Evolutionary conservation across 2,329 filamentous ascomycete species (phyloP), one percentile per base, ranked within the genome.

Genomic region (Diaporthe ilicicola): DNA sequence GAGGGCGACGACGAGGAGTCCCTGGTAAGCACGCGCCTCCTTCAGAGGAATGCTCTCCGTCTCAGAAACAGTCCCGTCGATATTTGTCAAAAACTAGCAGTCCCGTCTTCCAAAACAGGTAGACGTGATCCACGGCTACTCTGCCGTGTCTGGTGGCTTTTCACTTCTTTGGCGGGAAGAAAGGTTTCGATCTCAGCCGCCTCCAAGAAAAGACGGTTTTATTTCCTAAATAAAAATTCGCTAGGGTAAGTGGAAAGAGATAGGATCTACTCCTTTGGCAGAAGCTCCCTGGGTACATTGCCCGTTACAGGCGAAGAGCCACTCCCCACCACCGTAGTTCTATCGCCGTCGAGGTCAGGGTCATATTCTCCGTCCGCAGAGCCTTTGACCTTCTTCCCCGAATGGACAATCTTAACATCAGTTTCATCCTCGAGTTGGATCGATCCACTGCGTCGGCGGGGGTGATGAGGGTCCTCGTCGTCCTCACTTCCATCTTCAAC

Each of bases 261-360:
- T 17, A n/a, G 37, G 19, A 50, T 64, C 29, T 64, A 64, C 59
- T 64, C 59, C n/a, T 64, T 64, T 12, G 59, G 59, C 32, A 64
- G 50, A n/a, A 64, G 29, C 59, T 64, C 59, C 27, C 32, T 64
- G 19, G n/a, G 29, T 7, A 64, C 42, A 54, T 8, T 32, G 22
- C 39, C 69, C 27, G 51, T 56, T 19, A 48, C 32, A 17, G 61
- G 54, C 19, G 69, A 64, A 10, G 59, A 67, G 22, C 69, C 54
- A 29, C 69, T 50, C n/a, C 68, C 68, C 13, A 53, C 37, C 34
- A 50, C 69, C 22, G 29, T n/a, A 19, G 61, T 66, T 51, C 70
- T 70, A 27, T 72, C 70, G 27, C 70, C 70, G 24, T 72, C 67
- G n/a, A 66, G 59, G 37, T 72, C 70, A 10, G 70, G 70, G 34